Base-by-base conservation (phyloP, 2,329 filamentous ascomycete genomes). In the Paecilomyces formosus region DNA sequence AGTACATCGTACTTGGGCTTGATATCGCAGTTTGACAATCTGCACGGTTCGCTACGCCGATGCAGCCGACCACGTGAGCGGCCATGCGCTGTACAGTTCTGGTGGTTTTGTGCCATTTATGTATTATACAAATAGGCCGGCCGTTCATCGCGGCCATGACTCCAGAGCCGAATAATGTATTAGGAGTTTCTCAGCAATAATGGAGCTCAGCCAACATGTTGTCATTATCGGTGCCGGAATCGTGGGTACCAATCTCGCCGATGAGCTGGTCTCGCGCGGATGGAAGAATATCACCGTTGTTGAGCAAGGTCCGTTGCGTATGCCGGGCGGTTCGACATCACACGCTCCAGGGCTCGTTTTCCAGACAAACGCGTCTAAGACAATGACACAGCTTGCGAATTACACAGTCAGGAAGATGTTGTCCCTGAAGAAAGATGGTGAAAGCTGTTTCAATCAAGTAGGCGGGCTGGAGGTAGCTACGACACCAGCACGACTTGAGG, bases 271-370 rank as follows among this genome's bases (percentile, higher is more conserved):
- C 63, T 76, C 78, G 24, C 79, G 83, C 65, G 85, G 85, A 75
- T 87, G 85, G 84, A 79, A 69, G 57, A 72, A 86, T 68, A 84
- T 87, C 68, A 87, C 84, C 18, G 84, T 87, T 55, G 73, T 87
- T 61, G 85, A 87, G 62, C 85, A 87, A 69, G 85, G 85, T 0
- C 85, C 85, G 2, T 68, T 87, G 62, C 73, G 77, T 59, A 81
- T 87, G 78, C 85, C 85, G 0, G 85, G 85, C 26, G 85, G 85
- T 52, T 87, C 85, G 28, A 87, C 85, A 6, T 87, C 84, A 6
- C 85, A 87, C 62, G 85, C 85, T 3, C 85, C 85, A 0, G 85
- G 85, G 0, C 76, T 87, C 2, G 84, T 87, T 0, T 87, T 86
- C 64, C 84, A 87, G 66, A 86, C 82, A 7, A 86, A 82, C 87